Percentiles rank a stretch among this genome's conserved stretches.
Conservation (phyloP, 495 filamentous ascomycete species). For the Lasiosphaeria hispida region DNA sequence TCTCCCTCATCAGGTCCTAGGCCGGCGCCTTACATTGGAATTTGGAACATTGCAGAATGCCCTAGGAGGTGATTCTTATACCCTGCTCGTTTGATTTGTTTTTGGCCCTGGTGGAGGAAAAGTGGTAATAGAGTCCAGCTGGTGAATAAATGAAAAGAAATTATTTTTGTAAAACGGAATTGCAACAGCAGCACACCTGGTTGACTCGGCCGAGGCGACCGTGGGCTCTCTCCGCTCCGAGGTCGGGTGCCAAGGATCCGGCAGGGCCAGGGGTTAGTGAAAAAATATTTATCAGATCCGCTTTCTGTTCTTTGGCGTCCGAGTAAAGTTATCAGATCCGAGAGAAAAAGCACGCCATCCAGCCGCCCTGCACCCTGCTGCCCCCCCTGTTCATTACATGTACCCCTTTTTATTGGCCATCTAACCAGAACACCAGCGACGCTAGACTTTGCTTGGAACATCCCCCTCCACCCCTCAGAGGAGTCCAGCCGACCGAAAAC, state of each 20-base stretch:
- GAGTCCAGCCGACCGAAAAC: not conserved
- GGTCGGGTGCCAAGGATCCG: constrained; percentile 24
- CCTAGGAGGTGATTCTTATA: no score
- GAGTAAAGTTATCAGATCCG: constrained; percentile 54
- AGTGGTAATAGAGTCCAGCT: no score
- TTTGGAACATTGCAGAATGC: not conserved
- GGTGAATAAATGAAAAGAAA: no score
- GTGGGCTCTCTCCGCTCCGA: constrained; percentile 24
- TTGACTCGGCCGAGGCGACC: not conserved
- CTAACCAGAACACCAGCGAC: not conserved
- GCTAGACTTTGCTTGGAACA: constrained; percentile 6
- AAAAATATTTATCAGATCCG: constrained; percentile 41
- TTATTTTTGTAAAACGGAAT: no score
- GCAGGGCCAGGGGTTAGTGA: constrained; percentile 10
- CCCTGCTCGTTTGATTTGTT: no score
- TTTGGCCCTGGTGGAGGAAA: no score
- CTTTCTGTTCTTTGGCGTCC: constrained; percentile 25
- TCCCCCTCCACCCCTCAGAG: not conserved
- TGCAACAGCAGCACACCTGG: no score
- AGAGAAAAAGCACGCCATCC: constrained; percentile 27
- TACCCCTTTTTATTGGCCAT: constrained; percentile 18
- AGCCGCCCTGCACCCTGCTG: not conserved
- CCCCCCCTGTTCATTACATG: not conserved
- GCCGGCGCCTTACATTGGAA: not conserved
- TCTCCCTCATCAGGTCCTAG: not conserved